Evolutionary conservation across 139 green algal genomes (phyloP).

Genomic region (Micromonas commoda): DNA sequence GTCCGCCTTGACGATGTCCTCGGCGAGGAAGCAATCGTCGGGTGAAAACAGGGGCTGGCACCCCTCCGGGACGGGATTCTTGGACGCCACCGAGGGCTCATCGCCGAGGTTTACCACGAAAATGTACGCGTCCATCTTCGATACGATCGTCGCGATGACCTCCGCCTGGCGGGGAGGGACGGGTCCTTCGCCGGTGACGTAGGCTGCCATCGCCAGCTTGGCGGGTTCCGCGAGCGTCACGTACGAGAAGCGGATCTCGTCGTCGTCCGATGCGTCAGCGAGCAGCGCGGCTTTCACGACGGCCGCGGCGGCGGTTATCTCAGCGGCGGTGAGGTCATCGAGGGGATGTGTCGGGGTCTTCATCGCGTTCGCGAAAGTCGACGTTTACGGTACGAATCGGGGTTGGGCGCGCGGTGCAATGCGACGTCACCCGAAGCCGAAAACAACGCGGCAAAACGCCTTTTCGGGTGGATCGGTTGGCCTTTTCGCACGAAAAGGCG

Average conservation of each 20-base stretch:
- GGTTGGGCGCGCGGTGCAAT: background rate
- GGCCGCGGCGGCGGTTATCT: constrained; percentile 3
- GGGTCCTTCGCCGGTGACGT: background rate
- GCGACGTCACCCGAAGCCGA: no score
- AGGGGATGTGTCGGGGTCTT: constrained; percentile 11
- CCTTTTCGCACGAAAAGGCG: no score
- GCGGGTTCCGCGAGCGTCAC: constrained; percentile 19
- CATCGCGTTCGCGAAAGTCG: background rate
- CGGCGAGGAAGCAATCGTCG: constrained; percentile 52
- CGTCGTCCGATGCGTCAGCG: background rate
- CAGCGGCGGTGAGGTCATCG: constrained; percentile 14
- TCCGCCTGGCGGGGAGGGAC: background rate
- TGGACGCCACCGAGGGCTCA: background rate
- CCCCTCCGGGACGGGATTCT: background rate
- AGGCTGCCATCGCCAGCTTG: constrained; percentile 9
- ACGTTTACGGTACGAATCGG: no score
- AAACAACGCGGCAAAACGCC: no score
- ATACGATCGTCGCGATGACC: background rate
- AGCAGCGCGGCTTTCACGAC: background rate
- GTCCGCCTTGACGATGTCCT: constrained; percentile 43
- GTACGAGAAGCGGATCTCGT: constrained; percentile 24
- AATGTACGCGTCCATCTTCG: background rate
- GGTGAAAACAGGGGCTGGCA: background rate
- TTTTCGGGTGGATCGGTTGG: no score
- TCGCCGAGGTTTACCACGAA: background rate